Base-by-base conservation (phyloP, 2,329 filamentous ascomycete genomes). In the Remersonia thermophila region DNA sequence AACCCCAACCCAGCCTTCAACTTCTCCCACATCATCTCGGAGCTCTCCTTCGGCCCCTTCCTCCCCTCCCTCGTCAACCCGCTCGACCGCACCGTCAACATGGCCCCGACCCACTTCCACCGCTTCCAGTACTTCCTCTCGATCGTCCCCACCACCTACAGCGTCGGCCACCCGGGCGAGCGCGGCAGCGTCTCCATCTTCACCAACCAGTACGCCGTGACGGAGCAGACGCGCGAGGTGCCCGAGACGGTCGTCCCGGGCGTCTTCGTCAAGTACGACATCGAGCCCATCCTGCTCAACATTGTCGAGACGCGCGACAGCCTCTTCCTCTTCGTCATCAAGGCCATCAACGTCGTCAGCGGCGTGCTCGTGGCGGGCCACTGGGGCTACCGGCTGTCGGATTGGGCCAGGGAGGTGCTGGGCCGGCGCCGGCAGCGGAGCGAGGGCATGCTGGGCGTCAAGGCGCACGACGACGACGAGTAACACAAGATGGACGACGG, bases 111-210 rank as follows among this genome's bases (percentile, higher is more conserved):
- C 42, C 71, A 93, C 66, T 96, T 95, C 67, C 80, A 89, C 73
- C 93, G 91, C 61, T 96, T 86, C 66, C 91, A 98, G 61, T 98
- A 98, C 71, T 96, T 91, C 65, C 70, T 96, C 54, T 93, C 83
- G 27, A 72, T 98, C 27, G 91, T 98, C 2, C 91, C 91, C 2
- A 98, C 91, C 4, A 74, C 93, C 51, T 98, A 96, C 68, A 86
- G 76, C 57, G 69, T 80, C 41, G 68, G 67, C 32, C 55, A 56
- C 27, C 55, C 60, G 32, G 51, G 50, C 35, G 47, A 51, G 8
- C 34, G 44, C 15, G 54, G 56, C 14, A 56, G 60, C 23, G 71
- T 73, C 51, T 79, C 77, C 36, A 77, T 98, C 54, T 75, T 80
- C 59, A 96, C 91, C 12, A 98, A 98, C 66, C 91, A 98, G 60